Evolutionary conservation across 129 eudicot species (phyloP).

Genomic region (Tagetes patula): DNA sequence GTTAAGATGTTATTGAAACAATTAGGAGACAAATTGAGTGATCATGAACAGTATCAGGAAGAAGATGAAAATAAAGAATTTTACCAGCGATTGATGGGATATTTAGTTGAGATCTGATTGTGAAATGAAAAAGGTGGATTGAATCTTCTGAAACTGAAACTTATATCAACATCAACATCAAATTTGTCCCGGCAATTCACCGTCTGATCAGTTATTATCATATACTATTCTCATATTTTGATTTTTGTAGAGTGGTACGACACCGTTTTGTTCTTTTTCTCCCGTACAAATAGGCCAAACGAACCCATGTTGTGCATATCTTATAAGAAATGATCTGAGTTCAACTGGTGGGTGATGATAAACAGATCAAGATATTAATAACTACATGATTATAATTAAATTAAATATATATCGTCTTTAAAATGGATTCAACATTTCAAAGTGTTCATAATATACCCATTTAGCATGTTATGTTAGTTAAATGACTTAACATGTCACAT

Average conservation of each 20-base stretch:
- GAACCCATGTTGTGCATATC: not conserved
- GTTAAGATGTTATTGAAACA: not conserved
- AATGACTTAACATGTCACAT: no score
- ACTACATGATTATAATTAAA: no score
- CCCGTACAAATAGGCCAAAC: not conserved
- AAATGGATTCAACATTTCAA: no score
- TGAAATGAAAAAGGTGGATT: constrained; percentile 23
- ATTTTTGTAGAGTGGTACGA: not conserved
- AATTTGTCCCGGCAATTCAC: constrained; percentile 24
- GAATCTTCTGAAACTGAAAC: constrained; percentile 11
- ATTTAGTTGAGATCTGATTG: constrained; percentile 6
- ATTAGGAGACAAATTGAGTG: not conserved
- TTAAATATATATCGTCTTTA: no score
- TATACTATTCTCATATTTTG: not conserved
- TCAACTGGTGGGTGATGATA: no score
- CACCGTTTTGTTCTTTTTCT: constrained; percentile 1
- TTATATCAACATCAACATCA: not conserved
- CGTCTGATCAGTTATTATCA: not conserved
- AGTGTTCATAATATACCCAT: no score
- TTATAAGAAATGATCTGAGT: not conserved
- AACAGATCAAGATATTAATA: no score
- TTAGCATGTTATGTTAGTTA: no score
- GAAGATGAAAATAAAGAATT: constrained; percentile 27
- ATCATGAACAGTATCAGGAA: not conserved
- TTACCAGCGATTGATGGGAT: constrained; percentile 24